Base-by-base conservation (phyloP, 2,329 filamentous ascomycete species). In the Aspergillus sclerotialis region DNA sequence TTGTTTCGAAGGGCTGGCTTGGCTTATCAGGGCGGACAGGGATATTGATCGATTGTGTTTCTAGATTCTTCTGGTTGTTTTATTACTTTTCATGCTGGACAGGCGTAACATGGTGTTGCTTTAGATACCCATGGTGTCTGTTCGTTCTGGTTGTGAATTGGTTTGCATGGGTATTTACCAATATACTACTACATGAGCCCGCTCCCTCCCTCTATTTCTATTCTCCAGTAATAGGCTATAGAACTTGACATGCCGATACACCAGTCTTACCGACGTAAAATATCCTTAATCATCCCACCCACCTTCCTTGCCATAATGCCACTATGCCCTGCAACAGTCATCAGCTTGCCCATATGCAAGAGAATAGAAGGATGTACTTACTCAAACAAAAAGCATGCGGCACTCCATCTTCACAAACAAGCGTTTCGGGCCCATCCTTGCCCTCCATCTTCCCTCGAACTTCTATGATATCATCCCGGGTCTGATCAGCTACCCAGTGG, bases 321-420 rank as follows among this genome's bases (percentile, higher is more conserved):
- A 46, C 53, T 64, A 43, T 66, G 57, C 13, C 54, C 58, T 64
- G 35, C 6, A 35, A 14, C 25, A 7, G 24, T 41, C 32, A 45
- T 41, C 26, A 42, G 29, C 28, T 26, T 12, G 11, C 27, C 25
- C 16, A 29, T 2, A 8, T 15, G 14, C 28, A 17, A 10, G 36
- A 26, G 19, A 11, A 31, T 15, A 30, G 14, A 13, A 2, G 30
- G 16, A 9, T 33, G 25, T 17, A 65, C 65, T 63, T 43, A 69
- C 65, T 62, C 38, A 78, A 61, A 49, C 73, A 78, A 56, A 80
- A 80, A 0, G 69, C 74, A 64, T 80, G 77, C 30, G 69, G 70
- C 43, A 77, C 61, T 0, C 69, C 71, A 30, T 63, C 58, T 41
- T 72, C 64, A 48, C 76, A 75, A 41, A 80, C 61, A 36, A 72